Conservation (phyloP, 768 basidiomycete species). For the Hydnum rufescens region DNA sequence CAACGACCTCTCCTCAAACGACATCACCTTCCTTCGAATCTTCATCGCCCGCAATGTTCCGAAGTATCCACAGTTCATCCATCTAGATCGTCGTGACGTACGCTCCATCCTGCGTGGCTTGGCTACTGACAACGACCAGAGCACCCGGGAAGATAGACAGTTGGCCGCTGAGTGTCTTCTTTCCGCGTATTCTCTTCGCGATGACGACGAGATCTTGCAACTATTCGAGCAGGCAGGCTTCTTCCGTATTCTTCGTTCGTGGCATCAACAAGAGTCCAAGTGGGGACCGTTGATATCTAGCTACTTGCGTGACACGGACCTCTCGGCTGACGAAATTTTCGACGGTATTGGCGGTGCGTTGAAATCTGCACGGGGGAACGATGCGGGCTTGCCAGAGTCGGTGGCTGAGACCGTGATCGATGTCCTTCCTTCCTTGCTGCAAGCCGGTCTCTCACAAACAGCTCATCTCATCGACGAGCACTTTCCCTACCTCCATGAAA, state of each 20-base stretch:
- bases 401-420: conserved; percentile 33
- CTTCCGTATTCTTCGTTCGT: conserved; percentile 69
- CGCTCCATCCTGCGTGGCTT: conserved; percentile 63
- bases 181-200: conserved; percentile 75
- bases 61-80: conserved; percentile 72
- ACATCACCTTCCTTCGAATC: conserved; percentile 75
- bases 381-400: conserved; percentile 37
- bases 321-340: conserved; percentile 42
- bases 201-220: conserved; percentile 40
- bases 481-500: conserved; percentile 42
- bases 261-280: conserved; percentile 52
- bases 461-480: conserved; percentile 54
- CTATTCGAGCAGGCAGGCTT: conserved; percentile 75
- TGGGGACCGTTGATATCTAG: conserved; percentile 62
- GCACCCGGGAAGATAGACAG: conserved; percentile 83
- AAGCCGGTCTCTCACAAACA: conserved; percentile 39
- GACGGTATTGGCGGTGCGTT: conserved; percentile 45
- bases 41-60: conserved; percentile 93
- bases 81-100: conserved; percentile 41
- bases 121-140: conserved; percentile 49
- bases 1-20: conserved; percentile 31
- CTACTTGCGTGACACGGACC: conserved; percentile 52
- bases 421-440: conserved; percentile 38
- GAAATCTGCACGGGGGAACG: conserved; percentile 23
- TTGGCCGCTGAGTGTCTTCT: conserved; percentile 86